These are phyloP conservation scores for Geotrichum bryndzae DNA, from an alignment of 1,139 yeast genomes.

Conservation along the genomic window DNA sequence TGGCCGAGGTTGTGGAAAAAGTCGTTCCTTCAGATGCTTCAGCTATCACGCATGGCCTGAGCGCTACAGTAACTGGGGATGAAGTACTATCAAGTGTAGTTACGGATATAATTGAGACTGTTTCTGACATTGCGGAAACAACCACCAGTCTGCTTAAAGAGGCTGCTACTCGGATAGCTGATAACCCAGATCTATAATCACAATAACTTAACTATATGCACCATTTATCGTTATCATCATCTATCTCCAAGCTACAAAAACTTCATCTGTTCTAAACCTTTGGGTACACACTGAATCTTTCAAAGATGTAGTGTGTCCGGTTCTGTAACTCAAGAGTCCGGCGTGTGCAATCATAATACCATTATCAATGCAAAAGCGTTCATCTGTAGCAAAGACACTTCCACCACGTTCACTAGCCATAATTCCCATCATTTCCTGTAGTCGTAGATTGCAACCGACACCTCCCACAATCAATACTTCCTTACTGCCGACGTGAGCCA, in stretches of 20 bases:
- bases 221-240: background rate
- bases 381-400: conserved; percentile 86
- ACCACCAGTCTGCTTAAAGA: background rate
- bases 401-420: conserved; percentile 93
- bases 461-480: conserved; percentile 97
- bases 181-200: conserved; percentile 5
- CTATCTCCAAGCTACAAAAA: conserved; percentile 68
- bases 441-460: conserved; percentile 86
- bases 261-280: conserved; percentile 90
- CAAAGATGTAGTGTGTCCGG: conserved; percentile 59
- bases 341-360: conserved; percentile 99
- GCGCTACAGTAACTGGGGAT: background rate
- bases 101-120: background rate
- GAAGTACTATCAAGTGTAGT: background rate
- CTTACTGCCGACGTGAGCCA: conserved; percentile 90
- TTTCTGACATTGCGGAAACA: background rate
- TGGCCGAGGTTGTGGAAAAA: conserved; percentile 5
- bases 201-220: background rate
- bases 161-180: background rate
- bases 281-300: conserved; percentile 84
- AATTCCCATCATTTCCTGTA: conserved; percentile 91
- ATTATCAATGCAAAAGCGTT: conserved; percentile 91
- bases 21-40: background rate
- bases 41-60: background rate
- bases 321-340: conserved; percentile 78